Base-by-base conservation (phyloP, 768 basidiomycete species). In the Panus rudis region DNA sequence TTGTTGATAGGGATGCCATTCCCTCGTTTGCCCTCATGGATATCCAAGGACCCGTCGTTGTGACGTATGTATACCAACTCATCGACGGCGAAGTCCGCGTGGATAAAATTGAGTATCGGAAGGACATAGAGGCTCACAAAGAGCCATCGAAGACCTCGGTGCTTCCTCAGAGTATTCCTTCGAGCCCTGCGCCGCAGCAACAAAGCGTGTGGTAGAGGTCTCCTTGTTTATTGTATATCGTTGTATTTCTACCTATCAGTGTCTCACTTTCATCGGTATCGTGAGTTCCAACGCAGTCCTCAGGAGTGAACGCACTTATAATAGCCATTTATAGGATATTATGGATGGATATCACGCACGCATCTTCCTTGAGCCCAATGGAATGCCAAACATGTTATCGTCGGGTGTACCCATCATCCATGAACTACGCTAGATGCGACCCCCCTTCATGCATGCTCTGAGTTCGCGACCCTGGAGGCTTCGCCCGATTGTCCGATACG, bases 1-100 rank as follows among this genome's bases (percentile, higher is more conserved):
- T 17, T 19, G 30, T 26, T 5, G 16, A 7, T 54, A 92, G 91
- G 3, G 90, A 91, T 22, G 81, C 86, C 2, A 91, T 77, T 2
- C 94, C 96, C 0, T 92, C 91, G 2, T 99, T 99, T 57, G 96
- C 96, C 1, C 67, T 98, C 34, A 91, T 99, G 85, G 96, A 98
- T 60, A 84, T 99, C 26, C 96, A 99, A 65, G 96, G 96, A 4
- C 80, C 90, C 2, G 91, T 94, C 7, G 88, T 99, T 25, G 92
- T 96, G 21, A 98, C 94, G 2, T 98, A 96, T 56, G 92, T 98
- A 3, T 97, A 94, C 62, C 91, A 93, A 57, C 78, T 94, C 23
- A 84, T 94, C 34, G 91, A 93, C 32, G 88, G 90, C 31, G 92
- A 93, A 62, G 91, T 93, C 2, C 74, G 87, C n/a, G 88, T 91